Evolutionary conservation across 129 eudicot genomes (phyloP).

Genomic region (Flaveria robusta): DNA sequence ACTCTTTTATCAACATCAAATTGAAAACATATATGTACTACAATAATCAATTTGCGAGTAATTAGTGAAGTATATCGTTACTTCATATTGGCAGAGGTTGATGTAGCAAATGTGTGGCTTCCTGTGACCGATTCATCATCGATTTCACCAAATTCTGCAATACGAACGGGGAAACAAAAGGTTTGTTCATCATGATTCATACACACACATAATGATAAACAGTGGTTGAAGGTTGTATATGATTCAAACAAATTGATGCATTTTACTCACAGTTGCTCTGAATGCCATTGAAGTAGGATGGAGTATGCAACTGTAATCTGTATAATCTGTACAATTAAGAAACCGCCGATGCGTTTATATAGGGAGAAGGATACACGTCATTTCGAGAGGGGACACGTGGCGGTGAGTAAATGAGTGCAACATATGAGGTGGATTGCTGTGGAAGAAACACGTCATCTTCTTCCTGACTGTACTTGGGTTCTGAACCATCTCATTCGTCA

Average conservation of each 20-base stretch:
- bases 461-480: slow-evolving; percentile 7
- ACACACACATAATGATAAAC: background rate
- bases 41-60: too few species aligned
- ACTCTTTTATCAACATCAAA: background rate
- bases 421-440: slow-evolving; percentile 10
- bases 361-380: slow-evolving; percentile 17
- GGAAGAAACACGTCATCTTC: slow-evolving; percentile 29
- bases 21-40: background rate
- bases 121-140: slow-evolving; percentile 35
- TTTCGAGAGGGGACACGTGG: slow-evolving; percentile 28
- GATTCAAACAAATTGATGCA: background rate
- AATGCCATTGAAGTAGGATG: slow-evolving; percentile 46
- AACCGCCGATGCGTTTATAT: background rate
- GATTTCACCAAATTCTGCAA: slow-evolving; percentile 50
- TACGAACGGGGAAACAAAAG: background rate
- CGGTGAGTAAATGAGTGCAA: background rate
- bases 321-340: background rate
- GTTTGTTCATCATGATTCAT: background rate
- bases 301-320: background rate
- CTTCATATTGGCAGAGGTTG: slow-evolving; percentile 48
- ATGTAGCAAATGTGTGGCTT: slow-evolving; percentile 44
- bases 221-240: background rate
- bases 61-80: background rate
- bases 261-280: slow-evolving; percentile 46
- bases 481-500: slow-evolving; percentile 8